These are phyloP conservation scores for Cenchrus americanus DNA, from an alignment of 176 grass and related monocot species.

Conservation along the genomic window DNA sequence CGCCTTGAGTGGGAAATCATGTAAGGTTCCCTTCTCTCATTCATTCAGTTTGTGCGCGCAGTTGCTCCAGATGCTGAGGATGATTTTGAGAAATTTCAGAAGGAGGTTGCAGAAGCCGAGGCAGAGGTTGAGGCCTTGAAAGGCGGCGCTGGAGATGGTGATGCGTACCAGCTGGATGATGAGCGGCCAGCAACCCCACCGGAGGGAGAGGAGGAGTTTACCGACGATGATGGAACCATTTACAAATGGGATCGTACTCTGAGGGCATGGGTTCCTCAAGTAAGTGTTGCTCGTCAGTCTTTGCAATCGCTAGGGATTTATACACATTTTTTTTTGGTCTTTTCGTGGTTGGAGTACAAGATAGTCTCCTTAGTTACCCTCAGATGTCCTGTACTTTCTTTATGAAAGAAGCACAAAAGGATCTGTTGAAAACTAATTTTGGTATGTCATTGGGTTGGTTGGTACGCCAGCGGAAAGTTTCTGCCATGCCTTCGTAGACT, in stretches of 20 bases:
- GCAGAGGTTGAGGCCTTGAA: conserved; percentile 39
- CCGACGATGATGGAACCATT: conserved; percentile 89
- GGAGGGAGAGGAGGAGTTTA: conserved; percentile 92
- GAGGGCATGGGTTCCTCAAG: conserved; percentile 95
- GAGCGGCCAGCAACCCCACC: conserved; percentile 77
- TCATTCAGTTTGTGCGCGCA: conserved; percentile 24
- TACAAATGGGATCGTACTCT: conserved; percentile 89
- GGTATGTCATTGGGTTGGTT: background rate
- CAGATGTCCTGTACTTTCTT: background rate
- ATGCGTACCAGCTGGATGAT: conserved; percentile 39
- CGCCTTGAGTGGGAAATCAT: background rate
- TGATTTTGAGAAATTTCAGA: conserved; percentile 82
- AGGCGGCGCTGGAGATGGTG: conserved; percentile 40
- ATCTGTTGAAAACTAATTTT: background rate
- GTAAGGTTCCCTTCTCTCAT: conserved; percentile 12
- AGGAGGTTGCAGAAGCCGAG: conserved; percentile 73
- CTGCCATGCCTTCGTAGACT: background rate
- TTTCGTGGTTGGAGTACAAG: too few species aligned
- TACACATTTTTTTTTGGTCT: too few species aligned
- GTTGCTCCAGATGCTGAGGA: conserved; percentile 57
- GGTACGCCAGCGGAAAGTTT: background rate
- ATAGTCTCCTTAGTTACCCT: background rate
- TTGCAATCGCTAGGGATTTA: background rate
- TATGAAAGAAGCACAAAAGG: background rate
- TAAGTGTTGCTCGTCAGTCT: conserved; percentile 50